Conservation (phyloP, 176 grass and related monocot genomes). For the Chloris gayana region DNA sequence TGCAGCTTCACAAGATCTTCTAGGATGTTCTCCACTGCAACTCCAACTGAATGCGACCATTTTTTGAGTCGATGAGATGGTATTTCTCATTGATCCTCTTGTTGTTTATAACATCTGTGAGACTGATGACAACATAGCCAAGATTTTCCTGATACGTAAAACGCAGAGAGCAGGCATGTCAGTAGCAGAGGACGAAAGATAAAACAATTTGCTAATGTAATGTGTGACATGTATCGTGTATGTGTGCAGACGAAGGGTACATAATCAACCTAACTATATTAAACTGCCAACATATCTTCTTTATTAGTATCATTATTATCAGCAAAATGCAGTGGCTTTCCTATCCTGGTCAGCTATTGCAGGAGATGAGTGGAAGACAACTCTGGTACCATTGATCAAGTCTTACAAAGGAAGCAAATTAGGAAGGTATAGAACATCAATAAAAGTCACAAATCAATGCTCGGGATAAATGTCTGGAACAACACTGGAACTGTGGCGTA, state of each 20-base stretch:
- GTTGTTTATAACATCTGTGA: conserved; percentile 71
- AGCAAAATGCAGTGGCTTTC: neutral
- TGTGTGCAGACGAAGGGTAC: neutral
- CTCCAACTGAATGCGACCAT: conserved; percentile 77
- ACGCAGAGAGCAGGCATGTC: neutral
- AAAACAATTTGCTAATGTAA: neutral
- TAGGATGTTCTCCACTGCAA: conserved; percentile 68
- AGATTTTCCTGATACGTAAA: conserved; percentile 62
- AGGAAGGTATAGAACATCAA: neutral
- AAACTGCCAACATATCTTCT: neutral
- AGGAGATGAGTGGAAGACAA: neutral
- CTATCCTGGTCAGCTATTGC: neutral
- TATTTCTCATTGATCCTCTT: conserved; percentile 77
- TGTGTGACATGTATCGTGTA: neutral
- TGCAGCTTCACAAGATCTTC: neutral
- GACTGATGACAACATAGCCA: conserved; percentile 62
- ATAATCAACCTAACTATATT: neutral
- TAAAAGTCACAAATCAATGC: neutral
- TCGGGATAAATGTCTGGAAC: neutral
- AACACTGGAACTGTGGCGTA: neutral
- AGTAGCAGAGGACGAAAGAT: neutral
- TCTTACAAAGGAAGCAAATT: neutral
- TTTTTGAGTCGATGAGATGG: conserved; percentile 78
- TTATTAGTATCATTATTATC: too few relatives aligned
- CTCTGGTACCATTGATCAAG: neutral